Conservation (phyloP, 257 asterid genomes). For the Fraxinus americana region DNA sequence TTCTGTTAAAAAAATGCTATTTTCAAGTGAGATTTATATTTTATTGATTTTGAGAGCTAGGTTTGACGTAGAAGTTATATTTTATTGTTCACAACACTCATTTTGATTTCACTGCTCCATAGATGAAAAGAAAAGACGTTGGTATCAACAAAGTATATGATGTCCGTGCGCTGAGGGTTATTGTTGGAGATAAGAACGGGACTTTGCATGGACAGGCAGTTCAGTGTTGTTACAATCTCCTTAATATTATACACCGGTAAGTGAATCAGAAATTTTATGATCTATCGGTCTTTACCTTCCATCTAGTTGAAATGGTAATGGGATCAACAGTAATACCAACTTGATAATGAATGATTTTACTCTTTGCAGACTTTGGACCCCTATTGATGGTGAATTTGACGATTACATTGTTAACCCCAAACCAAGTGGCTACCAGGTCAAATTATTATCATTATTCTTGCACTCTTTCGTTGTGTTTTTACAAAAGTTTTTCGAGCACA, state of each 20-base stretch:
- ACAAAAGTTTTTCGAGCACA: neutral
- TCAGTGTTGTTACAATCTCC: slow-evolving; percentile 92
- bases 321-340: slow-evolving; percentile 17
- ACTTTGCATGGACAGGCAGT: slow-evolving; percentile 93
- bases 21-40: slow-evolving; percentile 28
- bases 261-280: slow-evolving; percentile 6
- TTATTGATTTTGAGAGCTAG: slow-evolving; percentile 20
- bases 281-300: slow-evolving; percentile 10
- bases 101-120: slow-evolving; percentile 31
- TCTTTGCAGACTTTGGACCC: slow-evolving; percentile 79
- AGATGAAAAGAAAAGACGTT: slow-evolving; percentile 95
- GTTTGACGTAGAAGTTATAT: slow-evolving; percentile 14
- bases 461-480: neutral
- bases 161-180: slow-evolving; percentile 93
- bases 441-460: slow-evolving; percentile 8
- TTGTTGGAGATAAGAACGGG: slow-evolving; percentile 94
- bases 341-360: slow-evolving; percentile 17
- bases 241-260: slow-evolving; percentile 85
- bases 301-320: slow-evolving; percentile 19
- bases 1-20: slow-evolving; percentile 16
- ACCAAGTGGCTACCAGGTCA: slow-evolving; percentile 99
- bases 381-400: slow-evolving; percentile 90
- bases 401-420: slow-evolving; percentile 96
- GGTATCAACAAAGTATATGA: slow-evolving; percentile 77
- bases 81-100: slow-evolving; percentile 9